phyloP scores from a whole-genome alignment of 169 alveolate species.

The Babesia gibsoni region DNA sequence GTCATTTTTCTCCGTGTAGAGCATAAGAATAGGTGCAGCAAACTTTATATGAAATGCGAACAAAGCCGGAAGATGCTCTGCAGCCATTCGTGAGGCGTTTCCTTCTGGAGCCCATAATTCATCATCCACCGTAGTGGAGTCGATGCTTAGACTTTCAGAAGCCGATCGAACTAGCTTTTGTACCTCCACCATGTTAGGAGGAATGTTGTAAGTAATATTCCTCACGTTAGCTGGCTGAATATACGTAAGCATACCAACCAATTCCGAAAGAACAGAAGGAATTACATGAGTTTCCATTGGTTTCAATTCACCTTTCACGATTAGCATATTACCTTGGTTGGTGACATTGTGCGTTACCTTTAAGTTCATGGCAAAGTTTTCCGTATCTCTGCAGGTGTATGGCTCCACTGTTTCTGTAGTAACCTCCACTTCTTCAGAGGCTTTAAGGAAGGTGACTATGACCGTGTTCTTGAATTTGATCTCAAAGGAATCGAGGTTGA shows the following conservation, averaged over 20 bases:
- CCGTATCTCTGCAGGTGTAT: neutral
- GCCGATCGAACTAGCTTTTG: neutral
- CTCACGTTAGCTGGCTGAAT: neutral
- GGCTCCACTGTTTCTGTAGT: neutral
- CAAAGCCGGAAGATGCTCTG: constrained; percentile 21
- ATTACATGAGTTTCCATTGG: constrained; percentile 58
- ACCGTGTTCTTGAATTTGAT: constrained; percentile 13
- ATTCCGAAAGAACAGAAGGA: constrained; percentile 52
- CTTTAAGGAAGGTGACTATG: constrained; percentile 41
- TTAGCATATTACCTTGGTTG: constrained; percentile 46
- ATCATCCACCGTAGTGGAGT: constrained; percentile 4
- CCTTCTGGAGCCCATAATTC: constrained; percentile 22
- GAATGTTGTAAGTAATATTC: neutral
- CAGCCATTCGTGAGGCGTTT: constrained; percentile 20
- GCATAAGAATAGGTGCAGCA: constrained; percentile 55
- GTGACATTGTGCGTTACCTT: constrained; percentile 45
- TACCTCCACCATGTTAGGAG: neutral
- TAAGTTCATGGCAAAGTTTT: constrained; percentile 30
- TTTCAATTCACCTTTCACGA: constrained; percentile 45
- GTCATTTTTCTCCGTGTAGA: constrained; percentile 27
- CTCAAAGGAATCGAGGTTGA: constrained; percentile 53
- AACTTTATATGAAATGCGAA: constrained; percentile 56
- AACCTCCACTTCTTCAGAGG: neutral
- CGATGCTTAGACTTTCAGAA: neutral
- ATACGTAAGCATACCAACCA: constrained; percentile 30